Evolutionary conservation across 495 filamentous ascomycete genomes (phyloP).

Genomic region (Penicillium argentinense): DNA sequence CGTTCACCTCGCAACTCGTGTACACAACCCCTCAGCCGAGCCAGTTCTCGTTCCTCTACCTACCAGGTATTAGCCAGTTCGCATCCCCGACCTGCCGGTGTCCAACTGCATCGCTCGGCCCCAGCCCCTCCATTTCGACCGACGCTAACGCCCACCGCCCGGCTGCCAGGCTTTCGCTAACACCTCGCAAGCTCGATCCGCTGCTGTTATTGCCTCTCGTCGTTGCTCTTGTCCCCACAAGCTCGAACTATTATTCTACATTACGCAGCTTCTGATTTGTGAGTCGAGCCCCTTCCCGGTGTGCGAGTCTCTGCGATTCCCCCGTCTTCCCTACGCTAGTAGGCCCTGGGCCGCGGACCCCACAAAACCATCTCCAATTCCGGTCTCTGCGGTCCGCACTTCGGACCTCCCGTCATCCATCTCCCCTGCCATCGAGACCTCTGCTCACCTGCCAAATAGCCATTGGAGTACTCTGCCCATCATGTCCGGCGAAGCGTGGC

Average conservation of each 20-base stretch:
- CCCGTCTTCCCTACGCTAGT: conserved; percentile 19
- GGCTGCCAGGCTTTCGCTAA: background rate
- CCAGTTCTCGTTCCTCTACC: too few species aligned
- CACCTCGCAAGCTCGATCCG: conserved; percentile 6
- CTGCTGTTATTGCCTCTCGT: conserved; percentile 7
- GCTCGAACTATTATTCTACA: background rate
- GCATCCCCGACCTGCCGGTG: too few species aligned
- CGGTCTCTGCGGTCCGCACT: conserved; percentile 17
- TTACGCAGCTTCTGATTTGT: conserved; percentile 17
- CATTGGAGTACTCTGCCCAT: conserved; percentile 39
- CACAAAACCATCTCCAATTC: conserved; percentile 31
- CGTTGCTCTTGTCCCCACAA: conserved; percentile 10
- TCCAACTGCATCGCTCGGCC: background rate
- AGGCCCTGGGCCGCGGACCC: conserved; percentile 14
- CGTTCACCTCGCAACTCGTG: background rate
- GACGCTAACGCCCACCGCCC: conserved; percentile 15
- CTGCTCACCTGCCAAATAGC: background rate
- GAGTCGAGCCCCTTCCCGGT: conserved; percentile 12
- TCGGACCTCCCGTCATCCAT: background rate
- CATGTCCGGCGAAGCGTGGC: conserved; percentile 99
- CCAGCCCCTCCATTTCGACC: background rate
- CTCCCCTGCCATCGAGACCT: background rate
- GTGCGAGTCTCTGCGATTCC: conserved; percentile 18
- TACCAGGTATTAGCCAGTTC: too few species aligned
- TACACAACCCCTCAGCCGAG: too few species aligned